These are phyloP conservation scores for Lepraria neglecta DNA, from an alignment of 495 filamentous ascomycete species.

Conservation along the genomic window DNA sequence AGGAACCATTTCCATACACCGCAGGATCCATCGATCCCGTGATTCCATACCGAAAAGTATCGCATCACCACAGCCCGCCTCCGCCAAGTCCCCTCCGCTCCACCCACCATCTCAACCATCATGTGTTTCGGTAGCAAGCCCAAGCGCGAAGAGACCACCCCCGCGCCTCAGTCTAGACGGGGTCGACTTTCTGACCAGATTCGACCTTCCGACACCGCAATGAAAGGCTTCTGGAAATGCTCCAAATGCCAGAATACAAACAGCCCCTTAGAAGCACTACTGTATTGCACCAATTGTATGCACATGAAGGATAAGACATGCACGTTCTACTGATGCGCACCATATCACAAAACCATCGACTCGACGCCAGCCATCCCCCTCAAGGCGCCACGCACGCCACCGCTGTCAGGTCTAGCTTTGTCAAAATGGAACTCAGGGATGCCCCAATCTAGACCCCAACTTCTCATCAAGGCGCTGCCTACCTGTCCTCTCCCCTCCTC, in stretches of 20 bases:
- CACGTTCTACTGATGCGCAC: conserved; percentile 1
- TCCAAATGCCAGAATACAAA: conserved; percentile 7
- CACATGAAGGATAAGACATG: conserved; percentile 9
- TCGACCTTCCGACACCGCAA: conserved; percentile 4
- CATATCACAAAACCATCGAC: neutral
- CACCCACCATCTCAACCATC: neutral
- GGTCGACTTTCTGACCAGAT: too few species aligned
- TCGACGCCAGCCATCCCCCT: neutral
- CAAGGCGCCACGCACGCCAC: neutral
- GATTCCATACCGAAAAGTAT: neutral
- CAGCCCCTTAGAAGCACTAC: conserved; percentile 1
- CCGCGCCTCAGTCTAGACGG: neutral
- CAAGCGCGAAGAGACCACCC: neutral
- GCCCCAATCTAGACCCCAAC: neutral
- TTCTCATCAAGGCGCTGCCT: neutral
- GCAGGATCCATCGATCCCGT: neutral
- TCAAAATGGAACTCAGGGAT: too few species aligned
- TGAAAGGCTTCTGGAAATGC: conserved; percentile 12
- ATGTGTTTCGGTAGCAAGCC: conserved; percentile 3
- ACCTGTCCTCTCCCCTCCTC: neutral
- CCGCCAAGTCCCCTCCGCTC: neutral
- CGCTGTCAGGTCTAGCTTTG: too few species aligned
- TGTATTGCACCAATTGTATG: conserved; percentile 3
- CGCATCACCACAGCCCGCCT: neutral
- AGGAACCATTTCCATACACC: neutral